Percentiles rank a stretch among this genome's conserved stretches.
phyloP scores from a whole-genome alignment of 1,139 yeast genomes.

The Yamadazyma mexicana region DNA sequence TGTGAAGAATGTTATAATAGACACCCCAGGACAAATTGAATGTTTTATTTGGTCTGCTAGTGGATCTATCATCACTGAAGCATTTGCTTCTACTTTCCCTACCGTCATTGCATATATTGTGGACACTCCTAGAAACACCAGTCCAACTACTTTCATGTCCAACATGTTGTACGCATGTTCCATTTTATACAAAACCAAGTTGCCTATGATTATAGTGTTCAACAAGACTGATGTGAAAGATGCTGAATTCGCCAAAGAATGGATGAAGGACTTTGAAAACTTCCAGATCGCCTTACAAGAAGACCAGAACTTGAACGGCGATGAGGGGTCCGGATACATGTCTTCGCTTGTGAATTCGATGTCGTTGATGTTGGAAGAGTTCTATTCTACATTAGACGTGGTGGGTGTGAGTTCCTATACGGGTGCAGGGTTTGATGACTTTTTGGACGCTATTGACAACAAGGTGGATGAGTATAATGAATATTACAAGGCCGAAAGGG shows the following conservation, averaged over 20 bases:
- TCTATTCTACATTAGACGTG: slow-evolving; percentile 88
- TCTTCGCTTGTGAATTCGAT: slow-evolving; percentile 88
- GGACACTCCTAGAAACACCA: slow-evolving; percentile 91
- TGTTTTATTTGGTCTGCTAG: slow-evolving; percentile 97
- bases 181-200: slow-evolving; percentile 88
- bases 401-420: slow-evolving; percentile 90
- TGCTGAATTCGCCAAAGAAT: slow-evolving; percentile 85
- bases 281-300: slow-evolving; percentile 77
- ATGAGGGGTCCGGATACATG: slow-evolving; percentile 89
- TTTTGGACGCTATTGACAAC: slow-evolving; percentile 74
- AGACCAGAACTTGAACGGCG: slow-evolving; percentile 63
- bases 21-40: slow-evolving; percentile 98
- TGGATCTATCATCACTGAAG: slow-evolving; percentile 94
- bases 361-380: slow-evolving; percentile 95
- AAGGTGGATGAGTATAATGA: slow-evolving; percentile 87
- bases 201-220: slow-evolving; percentile 96
- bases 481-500: slow-evolving; percentile 84
- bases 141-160: slow-evolving; percentile 96
- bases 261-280: slow-evolving; percentile 97
- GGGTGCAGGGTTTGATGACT: slow-evolving; percentile 93
- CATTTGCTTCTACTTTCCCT: slow-evolving; percentile 94
- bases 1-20: slow-evolving; percentile 75
- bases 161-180: slow-evolving; percentile 99
- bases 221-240: slow-evolving; percentile 90
- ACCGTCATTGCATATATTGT: slow-evolving; percentile 94